Conservation (phyloP, 2,329 filamentous ascomycete species). For the Aureobasidium leucospermi region DNA sequence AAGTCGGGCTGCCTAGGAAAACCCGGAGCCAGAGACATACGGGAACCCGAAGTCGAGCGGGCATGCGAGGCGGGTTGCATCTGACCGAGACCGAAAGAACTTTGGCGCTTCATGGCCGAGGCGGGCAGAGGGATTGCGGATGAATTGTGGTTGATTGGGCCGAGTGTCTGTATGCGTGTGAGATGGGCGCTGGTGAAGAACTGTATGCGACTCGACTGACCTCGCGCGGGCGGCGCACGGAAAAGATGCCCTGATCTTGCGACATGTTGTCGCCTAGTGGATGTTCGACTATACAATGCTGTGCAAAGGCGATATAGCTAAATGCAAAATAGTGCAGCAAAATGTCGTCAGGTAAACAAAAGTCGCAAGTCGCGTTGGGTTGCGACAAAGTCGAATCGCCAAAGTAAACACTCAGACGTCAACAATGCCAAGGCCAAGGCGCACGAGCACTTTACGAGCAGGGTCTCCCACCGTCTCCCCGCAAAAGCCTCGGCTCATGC, state of each 20-base stretch:
- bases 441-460: background rate
- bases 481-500: background rate
- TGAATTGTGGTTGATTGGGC: conserved; percentile 67
- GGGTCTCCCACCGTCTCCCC: background rate
- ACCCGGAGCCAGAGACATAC: conserved; percentile 76
- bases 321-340: background rate
- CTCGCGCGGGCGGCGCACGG: conserved; percentile 84
- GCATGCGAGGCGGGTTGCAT: conserved; percentile 64
- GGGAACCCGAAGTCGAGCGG: conserved; percentile 74
- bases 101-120: conserved; percentile 90
- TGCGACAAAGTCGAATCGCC: background rate
- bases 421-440: conserved; percentile 8
- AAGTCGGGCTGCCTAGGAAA: conserved; percentile 84
- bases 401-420: background rate
- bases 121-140: conserved; percentile 82
- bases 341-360: conserved; percentile 8
- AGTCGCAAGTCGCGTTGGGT: background rate
- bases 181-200: background rate
- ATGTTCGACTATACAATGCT: background rate
- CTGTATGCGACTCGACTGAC: conserved; percentile 43
- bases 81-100: conserved; percentile 61
- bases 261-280: conserved; percentile 55
- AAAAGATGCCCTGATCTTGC: conserved; percentile 82
- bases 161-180: conserved; percentile 60
- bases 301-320: background rate